Evolutionary conservation across 495 filamentous ascomycete species (phyloP).

Genomic region (Penicillium paradoxum): DNA sequence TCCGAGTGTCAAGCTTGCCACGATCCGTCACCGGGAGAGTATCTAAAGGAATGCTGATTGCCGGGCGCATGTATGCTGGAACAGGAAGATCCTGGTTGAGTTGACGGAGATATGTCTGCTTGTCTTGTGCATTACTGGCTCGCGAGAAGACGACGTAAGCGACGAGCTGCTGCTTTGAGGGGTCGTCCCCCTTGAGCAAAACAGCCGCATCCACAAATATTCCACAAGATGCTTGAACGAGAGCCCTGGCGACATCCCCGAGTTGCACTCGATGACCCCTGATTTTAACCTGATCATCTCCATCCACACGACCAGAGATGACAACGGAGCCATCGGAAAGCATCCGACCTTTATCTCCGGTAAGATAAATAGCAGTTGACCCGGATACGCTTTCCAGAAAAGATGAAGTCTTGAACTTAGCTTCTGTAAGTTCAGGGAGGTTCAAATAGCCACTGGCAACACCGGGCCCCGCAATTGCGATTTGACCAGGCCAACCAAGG

Average conservation of each 20-base stretch:
- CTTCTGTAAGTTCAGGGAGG: constrained; percentile 30
- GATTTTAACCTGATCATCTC: not conserved
- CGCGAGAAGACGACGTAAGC: not conserved
- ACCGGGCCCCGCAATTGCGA: constrained; percentile 32
- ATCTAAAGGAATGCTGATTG: not conserved
- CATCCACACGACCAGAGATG: not conserved
- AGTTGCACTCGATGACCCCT: not conserved
- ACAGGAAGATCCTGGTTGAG: not conserved
- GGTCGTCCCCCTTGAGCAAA: too few species aligned
- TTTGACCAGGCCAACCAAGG: constrained; percentile 41
- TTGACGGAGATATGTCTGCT: not conserved
- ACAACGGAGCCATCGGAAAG: not conserved
- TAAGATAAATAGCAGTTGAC: not conserved
- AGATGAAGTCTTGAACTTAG: too few species aligned
- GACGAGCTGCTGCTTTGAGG: not conserved
- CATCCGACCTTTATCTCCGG: not conserved
- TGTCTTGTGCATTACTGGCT: not conserved
- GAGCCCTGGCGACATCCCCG: not conserved
- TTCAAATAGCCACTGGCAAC: constrained; percentile 34
- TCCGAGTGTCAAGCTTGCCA: not conserved
- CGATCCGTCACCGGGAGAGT: not conserved
- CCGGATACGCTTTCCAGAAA: too few species aligned
- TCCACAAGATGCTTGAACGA: not conserved
- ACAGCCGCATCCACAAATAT: not conserved
- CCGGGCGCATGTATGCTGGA: not conserved